Evolutionary conservation across 2,329 filamentous ascomycete genomes (phyloP).

Genomic region (Boeremia exigua): DNA sequence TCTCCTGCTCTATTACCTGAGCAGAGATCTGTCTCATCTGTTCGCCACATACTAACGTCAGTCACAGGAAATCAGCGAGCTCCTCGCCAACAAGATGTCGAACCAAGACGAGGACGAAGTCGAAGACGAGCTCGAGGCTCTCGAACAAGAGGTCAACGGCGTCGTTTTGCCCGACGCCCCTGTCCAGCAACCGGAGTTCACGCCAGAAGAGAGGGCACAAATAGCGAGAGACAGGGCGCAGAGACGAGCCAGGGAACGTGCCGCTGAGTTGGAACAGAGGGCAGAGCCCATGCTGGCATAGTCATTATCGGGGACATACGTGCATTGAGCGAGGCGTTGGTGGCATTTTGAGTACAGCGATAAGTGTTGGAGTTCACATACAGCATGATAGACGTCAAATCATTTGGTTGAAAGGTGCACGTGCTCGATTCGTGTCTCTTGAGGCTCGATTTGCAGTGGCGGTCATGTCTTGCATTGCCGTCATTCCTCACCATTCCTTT

Average conservation of each 20-base stretch:
- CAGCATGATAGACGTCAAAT: background rate
- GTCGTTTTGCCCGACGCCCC: slow-evolving; percentile 52
- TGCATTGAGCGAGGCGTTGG: slow-evolving; percentile 47
- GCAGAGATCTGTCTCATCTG: background rate
- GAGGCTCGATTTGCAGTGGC: background rate
- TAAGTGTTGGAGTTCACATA: background rate
- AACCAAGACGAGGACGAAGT: slow-evolving; percentile 98
- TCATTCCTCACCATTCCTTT: background rate
- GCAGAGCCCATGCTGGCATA: slow-evolving; percentile 47
- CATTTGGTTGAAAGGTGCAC: background rate
- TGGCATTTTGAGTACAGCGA: slow-evolving; percentile 14
- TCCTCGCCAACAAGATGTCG: slow-evolving; percentile 86
- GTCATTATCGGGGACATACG: slow-evolving; percentile 1
- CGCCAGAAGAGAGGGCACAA: slow-evolving; percentile 36
- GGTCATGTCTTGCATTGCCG: background rate
- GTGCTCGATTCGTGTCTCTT: background rate
- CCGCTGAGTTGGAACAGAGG: slow-evolving; percentile 34
- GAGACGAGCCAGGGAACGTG: slow-evolving; percentile 41
- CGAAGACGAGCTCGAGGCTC: slow-evolving; percentile 86
- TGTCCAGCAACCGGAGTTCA: slow-evolving; percentile 36
- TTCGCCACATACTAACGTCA: slow-evolving; percentile 4
- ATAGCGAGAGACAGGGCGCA: slow-evolving; percentile 42
- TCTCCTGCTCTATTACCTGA: background rate
- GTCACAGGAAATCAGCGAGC: slow-evolving; percentile 83
- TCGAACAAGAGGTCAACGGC: slow-evolving; percentile 69